Evolutionary conservation across 306 rosid species (phyloP).

Genomic region (Ziziphus jujuba): DNA sequence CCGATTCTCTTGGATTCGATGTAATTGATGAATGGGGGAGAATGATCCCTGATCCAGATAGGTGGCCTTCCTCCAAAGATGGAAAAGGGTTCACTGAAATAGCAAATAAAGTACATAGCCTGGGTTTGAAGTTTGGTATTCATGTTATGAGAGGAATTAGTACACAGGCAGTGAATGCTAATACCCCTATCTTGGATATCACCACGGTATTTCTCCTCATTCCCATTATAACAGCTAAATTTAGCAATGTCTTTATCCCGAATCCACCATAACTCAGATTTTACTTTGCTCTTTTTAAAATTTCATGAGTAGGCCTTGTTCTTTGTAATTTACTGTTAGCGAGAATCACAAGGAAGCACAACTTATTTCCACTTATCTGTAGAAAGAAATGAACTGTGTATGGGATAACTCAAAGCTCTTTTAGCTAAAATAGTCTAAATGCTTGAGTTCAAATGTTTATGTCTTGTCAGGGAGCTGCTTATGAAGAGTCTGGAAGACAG

Average conservation of each 20-base stretch:
- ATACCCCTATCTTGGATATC: slow-evolving; percentile 79
- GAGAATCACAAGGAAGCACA: slow-evolving; percentile 8
- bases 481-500: slow-evolving; percentile 63
- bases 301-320: slow-evolving; percentile 3
- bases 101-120: slow-evolving; percentile 68
- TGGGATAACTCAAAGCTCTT: slow-evolving; percentile 1
- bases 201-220: slow-evolving; percentile 52
- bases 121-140: slow-evolving; percentile 95
- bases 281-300: neutral
- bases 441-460: slow-evolving; percentile 23
- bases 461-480: slow-evolving; percentile 55
- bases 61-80: slow-evolving; percentile 90
- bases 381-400: neutral
- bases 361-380: neutral
- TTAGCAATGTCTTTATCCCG: neutral
- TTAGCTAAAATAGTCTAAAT: slow-evolving; percentile 8
- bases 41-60: slow-evolving; percentile 73
- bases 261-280: slow-evolving; percentile 8
- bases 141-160: slow-evolving; percentile 99
- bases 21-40: slow-evolving; percentile 96
- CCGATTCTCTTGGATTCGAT: slow-evolving; percentile 85
- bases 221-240: neutral
- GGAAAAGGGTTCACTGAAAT: slow-evolving; percentile 74
- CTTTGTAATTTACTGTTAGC: neutral
- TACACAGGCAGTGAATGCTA: slow-evolving; percentile 90